These are phyloP conservation scores for Coniochaeta ligniaria DNA, from an alignment of 2,329 filamentous ascomycete genomes.

Conservation along the genomic window DNA sequence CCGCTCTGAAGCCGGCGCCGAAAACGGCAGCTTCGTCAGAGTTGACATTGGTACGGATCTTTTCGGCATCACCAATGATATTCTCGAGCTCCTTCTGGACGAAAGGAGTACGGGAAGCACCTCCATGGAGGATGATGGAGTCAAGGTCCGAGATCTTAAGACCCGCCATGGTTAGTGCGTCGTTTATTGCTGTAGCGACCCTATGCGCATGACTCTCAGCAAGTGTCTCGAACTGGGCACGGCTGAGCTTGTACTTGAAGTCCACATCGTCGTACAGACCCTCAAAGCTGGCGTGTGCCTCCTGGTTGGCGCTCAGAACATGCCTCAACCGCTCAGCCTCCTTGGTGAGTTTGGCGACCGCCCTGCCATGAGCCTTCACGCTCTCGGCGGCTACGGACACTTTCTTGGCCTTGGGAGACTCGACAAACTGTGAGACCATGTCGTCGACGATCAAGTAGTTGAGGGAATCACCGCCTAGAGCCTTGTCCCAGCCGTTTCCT, in stretches of 20 bases:
- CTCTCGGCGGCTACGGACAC: slow-evolving; percentile 52
- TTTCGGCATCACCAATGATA: slow-evolving; percentile 62
- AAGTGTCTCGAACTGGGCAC: slow-evolving; percentile 75
- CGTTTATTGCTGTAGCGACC: slow-evolving; percentile 61
- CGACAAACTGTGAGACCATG: slow-evolving; percentile 74
- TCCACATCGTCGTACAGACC: slow-evolving; percentile 86
- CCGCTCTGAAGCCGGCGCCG: slow-evolving; percentile 89
- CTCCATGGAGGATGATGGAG: slow-evolving; percentile 89
- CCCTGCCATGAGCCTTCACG: slow-evolving; percentile 70
- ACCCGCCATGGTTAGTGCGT: slow-evolving; percentile 67
- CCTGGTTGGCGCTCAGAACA: slow-evolving; percentile 85
- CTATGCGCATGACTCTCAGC: slow-evolving; percentile 60
- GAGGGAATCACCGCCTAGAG: slow-evolving; percentile 81
- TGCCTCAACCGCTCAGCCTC: slow-evolving; percentile 83
- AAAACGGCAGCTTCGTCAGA: slow-evolving; percentile 95
- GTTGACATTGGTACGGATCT: slow-evolving; percentile 91
- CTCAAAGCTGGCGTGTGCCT: slow-evolving; percentile 76
- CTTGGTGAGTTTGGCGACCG: slow-evolving; percentile 86
- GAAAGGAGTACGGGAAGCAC: slow-evolving; percentile 84
- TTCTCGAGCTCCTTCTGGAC: slow-evolving; percentile 85
- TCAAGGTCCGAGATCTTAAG: slow-evolving; percentile 71
- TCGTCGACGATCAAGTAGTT: slow-evolving; percentile 86
- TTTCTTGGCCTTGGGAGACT: slow-evolving; percentile 61
- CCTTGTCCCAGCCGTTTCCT: slow-evolving; percentile 81
- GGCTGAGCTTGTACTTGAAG: slow-evolving; percentile 83